Percentiles rank a stretch among this genome's conserved stretches.
These are phyloP conservation scores for Gossypium rotundifolium DNA, from an alignment of 345 rosid species.

Conservation along the genomic window DNA sequence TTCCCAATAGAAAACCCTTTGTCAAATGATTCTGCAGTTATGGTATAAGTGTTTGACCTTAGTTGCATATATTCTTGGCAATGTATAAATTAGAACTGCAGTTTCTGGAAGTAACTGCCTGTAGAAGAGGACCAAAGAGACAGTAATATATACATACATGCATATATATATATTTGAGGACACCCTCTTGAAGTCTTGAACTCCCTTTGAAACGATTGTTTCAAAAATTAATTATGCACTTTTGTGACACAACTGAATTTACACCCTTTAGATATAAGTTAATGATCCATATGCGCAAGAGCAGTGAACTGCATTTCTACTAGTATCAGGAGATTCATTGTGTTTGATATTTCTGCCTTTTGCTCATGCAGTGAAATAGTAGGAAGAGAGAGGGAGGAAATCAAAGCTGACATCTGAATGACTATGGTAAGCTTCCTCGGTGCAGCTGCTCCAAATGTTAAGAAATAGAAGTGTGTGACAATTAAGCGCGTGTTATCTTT, in stretches of 20 bases:
- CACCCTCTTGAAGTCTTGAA: slow-evolving; percentile 2
- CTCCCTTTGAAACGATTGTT: slow-evolving; percentile 32
- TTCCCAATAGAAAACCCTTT: not conserved
- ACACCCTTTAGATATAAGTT: not conserved
- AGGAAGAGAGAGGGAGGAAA: not conserved
- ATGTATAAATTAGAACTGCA: not conserved
- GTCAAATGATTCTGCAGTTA: not conserved
- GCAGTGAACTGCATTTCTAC: not conserved
- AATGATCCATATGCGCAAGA: not conserved
- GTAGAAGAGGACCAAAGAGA: slow-evolving; percentile 26
- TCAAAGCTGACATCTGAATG: not conserved
- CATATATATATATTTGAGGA: too few relatives aligned
- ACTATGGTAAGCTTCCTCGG: not conserved
- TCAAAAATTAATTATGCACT: slow-evolving; percentile 18
- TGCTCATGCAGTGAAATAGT: slow-evolving; percentile 5
- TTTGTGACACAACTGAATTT: slow-evolving; percentile 10
- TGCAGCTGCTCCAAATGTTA: not conserved
- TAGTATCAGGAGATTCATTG: not conserved
- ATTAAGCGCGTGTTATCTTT: too few relatives aligned
- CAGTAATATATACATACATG: slow-evolving; percentile 11
- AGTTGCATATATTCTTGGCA: not conserved
- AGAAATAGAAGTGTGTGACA: not conserved
- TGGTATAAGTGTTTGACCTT: not conserved
- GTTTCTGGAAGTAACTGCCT: not conserved
- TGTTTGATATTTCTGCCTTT: not conserved